These are phyloP conservation scores for Eucalyptus polyanthemos DNA, from an alignment of 345 rosid species.

Conservation along the genomic window DNA sequence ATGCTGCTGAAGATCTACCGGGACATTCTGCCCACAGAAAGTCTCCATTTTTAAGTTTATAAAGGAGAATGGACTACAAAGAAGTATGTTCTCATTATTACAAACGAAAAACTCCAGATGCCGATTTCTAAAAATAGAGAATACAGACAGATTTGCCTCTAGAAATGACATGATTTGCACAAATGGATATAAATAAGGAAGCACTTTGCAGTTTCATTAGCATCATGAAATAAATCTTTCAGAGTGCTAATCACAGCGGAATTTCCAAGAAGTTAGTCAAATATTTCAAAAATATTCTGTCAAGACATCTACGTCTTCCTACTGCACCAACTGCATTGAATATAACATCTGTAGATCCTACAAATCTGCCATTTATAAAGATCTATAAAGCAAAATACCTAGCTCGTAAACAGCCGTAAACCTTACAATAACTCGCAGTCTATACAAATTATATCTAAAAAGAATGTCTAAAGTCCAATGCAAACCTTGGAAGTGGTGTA, in stretches of 20 bases:
- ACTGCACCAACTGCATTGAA: background rate
- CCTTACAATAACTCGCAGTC: background rate
- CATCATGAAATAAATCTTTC: background rate
- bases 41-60: background rate
- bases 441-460: background rate
- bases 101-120: background rate
- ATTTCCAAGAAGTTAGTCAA: background rate
- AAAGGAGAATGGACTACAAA: background rate
- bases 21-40: background rate
- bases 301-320: background rate
- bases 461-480: background rate
- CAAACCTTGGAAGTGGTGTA: constrained; percentile 91
- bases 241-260: background rate
- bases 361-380: background rate
- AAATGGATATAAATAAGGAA: background rate
- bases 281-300: background rate
- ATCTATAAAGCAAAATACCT: background rate
- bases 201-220: background rate
- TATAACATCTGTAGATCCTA: background rate
- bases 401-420: background rate
- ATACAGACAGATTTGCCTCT: background rate
- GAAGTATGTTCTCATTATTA: background rate
- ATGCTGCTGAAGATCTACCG: background rate
- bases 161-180: background rate
- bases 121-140: background rate